Conservation (phyloP, 2,329 filamentous ascomycete species). For the Clarireedia homoeocarpa region DNA sequence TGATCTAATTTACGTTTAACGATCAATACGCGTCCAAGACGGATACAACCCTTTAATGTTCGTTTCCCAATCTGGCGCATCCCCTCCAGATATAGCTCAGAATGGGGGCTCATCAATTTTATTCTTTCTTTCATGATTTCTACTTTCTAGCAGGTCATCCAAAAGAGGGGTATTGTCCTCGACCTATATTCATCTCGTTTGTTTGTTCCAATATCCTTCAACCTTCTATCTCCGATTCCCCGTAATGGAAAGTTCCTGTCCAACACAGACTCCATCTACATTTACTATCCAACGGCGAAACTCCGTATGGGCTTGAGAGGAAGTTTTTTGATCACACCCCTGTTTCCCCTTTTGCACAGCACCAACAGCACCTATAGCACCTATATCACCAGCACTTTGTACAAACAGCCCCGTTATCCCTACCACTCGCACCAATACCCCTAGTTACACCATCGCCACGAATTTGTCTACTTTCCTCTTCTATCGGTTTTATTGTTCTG, state of each 20-base stretch:
- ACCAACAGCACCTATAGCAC: slow-evolving; percentile 3
- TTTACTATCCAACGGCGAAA: not conserved
- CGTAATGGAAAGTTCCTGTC: slow-evolving; percentile 4
- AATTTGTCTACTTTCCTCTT: not conserved
- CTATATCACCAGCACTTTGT: slow-evolving; percentile 1
- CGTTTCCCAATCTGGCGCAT: slow-evolving; percentile 19
- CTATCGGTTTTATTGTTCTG: not conserved
- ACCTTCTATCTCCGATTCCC: not conserved
- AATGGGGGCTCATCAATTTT: slow-evolving; percentile 10
- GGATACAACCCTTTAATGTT: slow-evolving; percentile 22
- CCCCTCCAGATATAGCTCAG: slow-evolving; percentile 19
- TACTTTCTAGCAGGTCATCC: slow-evolving; percentile 21
- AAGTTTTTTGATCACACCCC: not conserved
- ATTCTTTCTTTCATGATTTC: slow-evolving; percentile 11
- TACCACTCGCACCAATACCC: slow-evolving; percentile 1
- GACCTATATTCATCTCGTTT: slow-evolving; percentile 16
- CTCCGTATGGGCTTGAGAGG: no score
- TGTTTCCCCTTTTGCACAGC: not conserved
- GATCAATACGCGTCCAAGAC: slow-evolving; percentile 14
- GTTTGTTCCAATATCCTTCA: slow-evolving; percentile 5
- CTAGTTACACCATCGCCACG: not conserved
- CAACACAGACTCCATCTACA: slow-evolving; percentile 3
- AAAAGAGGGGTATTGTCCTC: slow-evolving; percentile 31
- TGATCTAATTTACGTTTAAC: slow-evolving; percentile 17
- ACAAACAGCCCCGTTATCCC: slow-evolving; percentile 3